Conservation (phyloP, 768 basidiomycete species). For the Royoungia palumana region DNA sequence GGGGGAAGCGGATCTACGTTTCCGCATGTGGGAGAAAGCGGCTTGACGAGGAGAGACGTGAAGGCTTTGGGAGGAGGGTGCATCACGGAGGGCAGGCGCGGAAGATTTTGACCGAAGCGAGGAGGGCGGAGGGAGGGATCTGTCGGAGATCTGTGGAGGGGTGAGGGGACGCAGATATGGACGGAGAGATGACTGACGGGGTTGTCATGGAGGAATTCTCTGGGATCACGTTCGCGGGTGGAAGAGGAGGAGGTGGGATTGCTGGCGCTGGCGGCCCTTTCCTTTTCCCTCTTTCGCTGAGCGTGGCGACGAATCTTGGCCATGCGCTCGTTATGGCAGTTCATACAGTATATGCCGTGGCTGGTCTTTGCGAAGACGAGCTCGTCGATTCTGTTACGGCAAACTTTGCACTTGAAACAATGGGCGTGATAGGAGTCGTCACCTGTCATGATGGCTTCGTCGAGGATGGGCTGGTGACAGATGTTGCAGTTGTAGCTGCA, state of each 20-base stretch:
- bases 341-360: slow-evolving; percentile 98
- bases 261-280: slow-evolving; percentile 36
- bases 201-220: slow-evolving; percentile 34
- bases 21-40: slow-evolving; percentile 1
- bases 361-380: slow-evolving; percentile 98
- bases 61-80: slow-evolving; percentile 23
- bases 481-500: slow-evolving; percentile 96
- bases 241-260: slow-evolving; percentile 15
- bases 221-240: slow-evolving; percentile 24
- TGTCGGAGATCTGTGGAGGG: slow-evolving; percentile 9
- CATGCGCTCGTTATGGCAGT: slow-evolving; percentile 96
- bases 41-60: slow-evolving; percentile 10
- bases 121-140: slow-evolving; percentile 2
- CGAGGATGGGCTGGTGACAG: slow-evolving; percentile 89
- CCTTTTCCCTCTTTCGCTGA: slow-evolving; percentile 78
- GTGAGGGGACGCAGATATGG: background rate
- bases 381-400: slow-evolving; percentile 93
- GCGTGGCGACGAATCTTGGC: slow-evolving; percentile 88
- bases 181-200: slow-evolving; percentile 35
- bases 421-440: slow-evolving; percentile 98
- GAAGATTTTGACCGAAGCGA: slow-evolving; percentile 25
- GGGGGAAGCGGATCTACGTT: slow-evolving; percentile 14
- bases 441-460: slow-evolving; percentile 99
- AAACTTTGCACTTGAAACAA: slow-evolving; percentile 97
- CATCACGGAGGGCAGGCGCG: slow-evolving; percentile 20